phyloP scores from a whole-genome alignment of 768 basidiomycete species.

The Tylopilus cervinicoccineus region DNA sequence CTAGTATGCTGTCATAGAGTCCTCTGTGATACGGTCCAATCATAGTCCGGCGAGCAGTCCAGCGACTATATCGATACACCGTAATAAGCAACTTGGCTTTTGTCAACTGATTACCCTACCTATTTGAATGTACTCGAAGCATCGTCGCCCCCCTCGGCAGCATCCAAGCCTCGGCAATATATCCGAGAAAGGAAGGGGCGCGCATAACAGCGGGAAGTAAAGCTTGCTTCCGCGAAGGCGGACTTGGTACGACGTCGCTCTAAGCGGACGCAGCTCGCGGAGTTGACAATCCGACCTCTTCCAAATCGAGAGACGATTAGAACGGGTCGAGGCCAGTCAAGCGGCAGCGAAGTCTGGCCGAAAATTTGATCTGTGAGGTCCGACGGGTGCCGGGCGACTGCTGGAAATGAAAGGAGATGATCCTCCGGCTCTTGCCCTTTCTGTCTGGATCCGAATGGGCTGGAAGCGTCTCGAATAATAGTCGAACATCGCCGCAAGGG shows the following conservation, averaged over 20 bases:
- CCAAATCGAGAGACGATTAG: constrained; percentile 28
- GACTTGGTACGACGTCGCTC: constrained; percentile 16
- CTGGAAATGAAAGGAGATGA: background rate
- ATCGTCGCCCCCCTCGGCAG: background rate
- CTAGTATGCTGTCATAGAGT: too few relatives aligned
- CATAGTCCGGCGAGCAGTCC: too few relatives aligned
- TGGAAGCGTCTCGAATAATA: background rate
- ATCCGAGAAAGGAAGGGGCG: background rate
- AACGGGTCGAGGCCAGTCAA: constrained; percentile 6
- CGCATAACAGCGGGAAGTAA: background rate
- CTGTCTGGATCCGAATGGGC: background rate
- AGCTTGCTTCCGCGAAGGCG: constrained; percentile 28
- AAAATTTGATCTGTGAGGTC: background rate
- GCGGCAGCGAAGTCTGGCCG: background rate
- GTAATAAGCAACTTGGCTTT: too few relatives aligned
- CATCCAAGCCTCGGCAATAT: background rate
- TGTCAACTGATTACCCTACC: too few relatives aligned
- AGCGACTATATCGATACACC: too few relatives aligned
- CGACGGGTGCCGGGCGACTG: background rate
- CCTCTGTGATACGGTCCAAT: too few relatives aligned
- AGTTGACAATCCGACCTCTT: constrained; percentile 22
- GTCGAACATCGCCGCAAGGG: background rate
- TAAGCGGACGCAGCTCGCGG: constrained; percentile 28
- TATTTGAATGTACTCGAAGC: background rate
- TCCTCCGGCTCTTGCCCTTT: too few relatives aligned